A percentile compares a stretch with the other conserved stretches of the same genome.
These are phyloP conservation scores for Trichoderma oligosporum DNA, from an alignment of 2,329 filamentous ascomycete genomes.

Conservation along the genomic window DNA sequence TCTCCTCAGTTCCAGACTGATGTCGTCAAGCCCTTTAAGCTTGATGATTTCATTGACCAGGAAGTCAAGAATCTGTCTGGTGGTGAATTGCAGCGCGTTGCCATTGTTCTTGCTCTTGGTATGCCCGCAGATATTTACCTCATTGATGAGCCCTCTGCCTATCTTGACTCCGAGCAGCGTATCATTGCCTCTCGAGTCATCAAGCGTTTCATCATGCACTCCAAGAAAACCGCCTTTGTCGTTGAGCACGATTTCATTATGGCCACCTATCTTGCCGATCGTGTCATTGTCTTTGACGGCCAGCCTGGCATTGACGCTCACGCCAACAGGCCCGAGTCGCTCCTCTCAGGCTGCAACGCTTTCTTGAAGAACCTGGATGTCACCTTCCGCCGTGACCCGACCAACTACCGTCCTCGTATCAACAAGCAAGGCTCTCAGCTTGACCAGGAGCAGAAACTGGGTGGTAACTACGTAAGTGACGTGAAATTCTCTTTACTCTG, in stretches of 20 bases:
- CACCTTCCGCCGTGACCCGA: slow-evolving; percentile 96
- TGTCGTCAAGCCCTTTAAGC: slow-evolving; percentile 98
- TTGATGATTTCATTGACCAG: slow-evolving; percentile 99
- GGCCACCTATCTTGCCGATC: slow-evolving; percentile 73
- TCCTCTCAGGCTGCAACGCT: slow-evolving; percentile 91
- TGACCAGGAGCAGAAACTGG: slow-evolving; percentile 94
- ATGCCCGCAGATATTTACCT: slow-evolving; percentile 96
- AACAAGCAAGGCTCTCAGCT: slow-evolving; percentile 96
- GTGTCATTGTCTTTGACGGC: slow-evolving; percentile 98
- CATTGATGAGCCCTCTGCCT: slow-evolving; percentile 95
- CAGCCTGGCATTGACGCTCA: slow-evolving; percentile 82
- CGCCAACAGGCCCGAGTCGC: slow-evolving; percentile 84
- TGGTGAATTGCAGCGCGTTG: slow-evolving; percentile 98
- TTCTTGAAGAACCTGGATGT: slow-evolving; percentile 97
- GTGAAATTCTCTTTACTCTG: slow-evolving; percentile 1
- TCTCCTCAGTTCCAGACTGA: slow-evolving; percentile 99
- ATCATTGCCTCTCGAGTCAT: slow-evolving; percentile 96
- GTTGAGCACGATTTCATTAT: slow-evolving; percentile 99
- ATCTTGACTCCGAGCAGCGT: slow-evolving; percentile 98
- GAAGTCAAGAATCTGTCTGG: slow-evolving; percentile 98
- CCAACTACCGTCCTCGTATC: slow-evolving; percentile 94
- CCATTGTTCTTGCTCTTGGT: slow-evolving; percentile 94
- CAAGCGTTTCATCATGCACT: slow-evolving; percentile 99
- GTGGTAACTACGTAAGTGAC: slow-evolving; percentile 78
- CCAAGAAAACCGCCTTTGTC: slow-evolving; percentile 98